Percentiles rank a stretch among this genome's conserved stretches.
Evolutionary conservation across 2,329 filamentous ascomycete genomes (phyloP).

Genomic region (Diplocarpon rosae): DNA sequence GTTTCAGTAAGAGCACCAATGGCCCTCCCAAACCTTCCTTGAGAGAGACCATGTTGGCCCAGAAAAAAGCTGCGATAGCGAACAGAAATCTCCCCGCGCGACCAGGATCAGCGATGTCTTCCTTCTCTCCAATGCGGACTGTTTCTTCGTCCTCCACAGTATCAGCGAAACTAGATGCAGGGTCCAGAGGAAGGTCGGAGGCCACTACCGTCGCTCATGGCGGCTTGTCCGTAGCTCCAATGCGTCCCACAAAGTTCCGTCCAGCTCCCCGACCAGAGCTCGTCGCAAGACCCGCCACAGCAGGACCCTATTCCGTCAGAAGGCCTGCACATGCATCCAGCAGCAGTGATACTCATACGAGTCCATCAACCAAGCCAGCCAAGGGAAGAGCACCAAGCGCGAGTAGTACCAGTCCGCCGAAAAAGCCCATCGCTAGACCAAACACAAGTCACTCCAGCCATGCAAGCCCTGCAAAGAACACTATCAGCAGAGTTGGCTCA

Average conservation of each 20-base stretch:
- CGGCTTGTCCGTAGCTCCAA: constrained; percentile 52
- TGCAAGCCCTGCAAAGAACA: constrained; percentile 32
- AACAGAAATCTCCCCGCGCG: constrained; percentile 42
- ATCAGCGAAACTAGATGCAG: constrained; percentile 28
- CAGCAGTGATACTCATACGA: constrained; percentile 23
- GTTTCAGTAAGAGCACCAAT: constrained; percentile 53
- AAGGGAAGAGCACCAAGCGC: constrained; percentile 40
- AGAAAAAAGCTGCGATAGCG: constrained; percentile 53
- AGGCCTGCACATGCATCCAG: constrained; percentile 25
- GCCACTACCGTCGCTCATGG: constrained; percentile 31
- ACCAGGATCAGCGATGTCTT: constrained; percentile 54
- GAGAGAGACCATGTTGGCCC: constrained; percentile 73
- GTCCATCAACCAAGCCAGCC: constrained; percentile 29
- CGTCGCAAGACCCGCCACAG: constrained; percentile 49
- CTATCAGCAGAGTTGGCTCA: constrained; percentile 14
- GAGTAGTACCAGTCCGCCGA: constrained; percentile 32
- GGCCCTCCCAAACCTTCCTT: constrained; percentile 51
- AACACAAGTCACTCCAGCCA: constrained; percentile 28
- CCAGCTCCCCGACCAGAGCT: constrained; percentile 39
- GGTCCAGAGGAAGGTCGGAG: constrained; percentile 33
- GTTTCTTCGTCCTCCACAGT: constrained; percentile 28
- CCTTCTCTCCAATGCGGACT: constrained; percentile 42
- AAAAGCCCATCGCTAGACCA: constrained; percentile 23
- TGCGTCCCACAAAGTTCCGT: constrained; percentile 43
- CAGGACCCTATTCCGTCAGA: constrained; percentile 53